phyloP scores from a whole-genome alignment of 2,329 filamentous ascomycete species.

The Diplocarpon rosae region DNA sequence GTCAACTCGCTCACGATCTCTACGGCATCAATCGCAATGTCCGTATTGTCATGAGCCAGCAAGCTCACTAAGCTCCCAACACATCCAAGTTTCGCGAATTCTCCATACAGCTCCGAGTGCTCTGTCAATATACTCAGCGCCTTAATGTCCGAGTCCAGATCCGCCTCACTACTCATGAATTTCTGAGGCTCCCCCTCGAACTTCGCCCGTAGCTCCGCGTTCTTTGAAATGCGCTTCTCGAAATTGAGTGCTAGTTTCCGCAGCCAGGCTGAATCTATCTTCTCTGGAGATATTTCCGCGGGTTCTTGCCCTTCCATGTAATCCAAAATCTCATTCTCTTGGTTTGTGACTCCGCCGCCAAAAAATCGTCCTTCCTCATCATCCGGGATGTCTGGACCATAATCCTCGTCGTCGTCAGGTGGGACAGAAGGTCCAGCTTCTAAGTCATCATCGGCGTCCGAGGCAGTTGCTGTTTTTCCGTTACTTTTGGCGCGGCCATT shows the following conservation, averaged over 20 bases:
- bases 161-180: constrained; percentile 78
- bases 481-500: constrained; percentile 32
- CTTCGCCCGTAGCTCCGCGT: constrained; percentile 78
- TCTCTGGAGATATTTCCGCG: constrained; percentile 44
- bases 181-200: constrained; percentile 71
- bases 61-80: constrained; percentile 66
- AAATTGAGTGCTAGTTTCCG: constrained; percentile 72
- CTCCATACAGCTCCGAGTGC: constrained; percentile 70
- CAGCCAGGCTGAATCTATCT: constrained; percentile 75
- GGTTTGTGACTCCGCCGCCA: constrained; percentile 73
- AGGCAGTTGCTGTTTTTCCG: constrained; percentile 22
- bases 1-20: constrained; percentile 86
- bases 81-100: constrained; percentile 67
- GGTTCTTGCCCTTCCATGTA: constrained; percentile 64
- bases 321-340: constrained; percentile 75
- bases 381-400: constrained; percentile 44
- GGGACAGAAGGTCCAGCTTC: constrained; percentile 43
- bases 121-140: constrained; percentile 77
- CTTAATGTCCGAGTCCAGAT: constrained; percentile 83
- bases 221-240: constrained; percentile 83
- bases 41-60: constrained; percentile 89
- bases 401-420: constrained; percentile 43
- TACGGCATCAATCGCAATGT: constrained; percentile 85
- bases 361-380: constrained; percentile 96
- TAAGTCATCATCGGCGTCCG: constrained; percentile 32